These are phyloP conservation scores for Hymenoscyphus albidus DNA, from an alignment of 2,329 filamentous ascomycete genomes.

Conservation along the genomic window DNA sequence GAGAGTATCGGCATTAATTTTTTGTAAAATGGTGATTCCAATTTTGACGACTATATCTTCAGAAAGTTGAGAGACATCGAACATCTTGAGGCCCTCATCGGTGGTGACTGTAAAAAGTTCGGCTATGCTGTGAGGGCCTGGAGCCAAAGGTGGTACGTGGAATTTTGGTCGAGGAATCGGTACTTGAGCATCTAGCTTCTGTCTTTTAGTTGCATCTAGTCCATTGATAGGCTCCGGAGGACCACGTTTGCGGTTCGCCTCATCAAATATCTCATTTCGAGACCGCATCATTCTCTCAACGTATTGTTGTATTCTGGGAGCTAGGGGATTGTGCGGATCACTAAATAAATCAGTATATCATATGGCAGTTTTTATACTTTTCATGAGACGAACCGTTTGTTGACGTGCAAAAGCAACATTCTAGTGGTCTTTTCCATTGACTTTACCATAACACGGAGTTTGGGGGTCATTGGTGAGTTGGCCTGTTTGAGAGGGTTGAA, in stretches of 20 bases:
- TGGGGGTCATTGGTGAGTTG: slow-evolving; percentile 71
- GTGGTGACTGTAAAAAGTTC: slow-evolving; percentile 83
- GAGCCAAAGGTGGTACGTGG: slow-evolving; percentile 61
- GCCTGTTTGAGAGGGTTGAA: slow-evolving; percentile 89
- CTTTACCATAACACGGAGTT: slow-evolving; percentile 75
- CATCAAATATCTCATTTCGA: slow-evolving; percentile 75
- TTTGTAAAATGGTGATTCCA: slow-evolving; percentile 71
- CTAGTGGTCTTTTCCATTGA: slow-evolving; percentile 95
- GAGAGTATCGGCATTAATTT: slow-evolving; percentile 65
- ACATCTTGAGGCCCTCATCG: slow-evolving; percentile 69
- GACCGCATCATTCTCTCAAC: slow-evolving; percentile 77
- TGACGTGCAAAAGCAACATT: slow-evolving; percentile 75
- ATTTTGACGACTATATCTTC: slow-evolving; percentile 74
- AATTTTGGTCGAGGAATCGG: slow-evolving; percentile 21
- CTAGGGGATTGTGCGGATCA: slow-evolving; percentile 74
- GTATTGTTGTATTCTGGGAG: slow-evolving; percentile 78
- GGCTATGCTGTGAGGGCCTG: slow-evolving; percentile 73
- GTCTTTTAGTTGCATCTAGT: slow-evolving; percentile 75
- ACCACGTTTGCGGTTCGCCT: slow-evolving; percentile 72
- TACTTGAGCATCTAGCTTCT: slow-evolving; percentile 59
- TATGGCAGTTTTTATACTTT: slow-evolving; percentile 3
- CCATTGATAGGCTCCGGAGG: slow-evolving; percentile 67
- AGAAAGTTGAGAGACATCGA: slow-evolving; percentile 79
- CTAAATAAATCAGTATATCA: slow-evolving; percentile 42
- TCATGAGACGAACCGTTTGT: slow-evolving; percentile 61